These are phyloP conservation scores for Metarhizium rileyi DNA, from an alignment of 2,329 filamentous ascomycete species.

Conservation along the genomic window DNA sequence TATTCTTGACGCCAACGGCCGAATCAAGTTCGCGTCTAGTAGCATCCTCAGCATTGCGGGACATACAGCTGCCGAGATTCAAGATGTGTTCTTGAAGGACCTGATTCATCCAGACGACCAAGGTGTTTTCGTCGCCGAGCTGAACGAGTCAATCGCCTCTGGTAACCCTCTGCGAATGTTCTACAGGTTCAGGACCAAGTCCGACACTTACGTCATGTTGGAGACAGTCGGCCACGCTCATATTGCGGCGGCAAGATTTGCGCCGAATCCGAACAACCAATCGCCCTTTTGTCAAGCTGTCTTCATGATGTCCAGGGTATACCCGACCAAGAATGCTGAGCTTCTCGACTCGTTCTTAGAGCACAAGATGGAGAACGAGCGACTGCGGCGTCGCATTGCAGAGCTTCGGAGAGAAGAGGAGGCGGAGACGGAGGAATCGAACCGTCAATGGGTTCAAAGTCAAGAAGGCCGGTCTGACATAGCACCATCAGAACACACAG, in stretches of 20 bases:
- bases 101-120: constrained; percentile 81
- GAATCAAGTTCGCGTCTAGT: constrained; percentile 77
- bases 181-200: constrained; percentile 70
- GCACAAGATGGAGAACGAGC: constrained; percentile 93
- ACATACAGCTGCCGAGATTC: constrained; percentile 59
- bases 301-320: constrained; percentile 86
- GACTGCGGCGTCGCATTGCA: constrained; percentile 71
- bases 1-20: constrained; percentile 75
- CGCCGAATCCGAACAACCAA: constrained; percentile 52
- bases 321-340: constrained; percentile 77
- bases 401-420: constrained; percentile 80
- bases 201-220: constrained; percentile 68
- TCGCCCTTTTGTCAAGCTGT: constrained; percentile 74
- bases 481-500: constrained; percentile 37
- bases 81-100: constrained; percentile 68
- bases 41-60: constrained; percentile 68
- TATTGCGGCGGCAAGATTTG: constrained; percentile 59
- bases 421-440: constrained; percentile 62
- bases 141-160: constrained; percentile 79
- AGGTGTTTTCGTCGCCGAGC: constrained; percentile 72
- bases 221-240: constrained; percentile 92
- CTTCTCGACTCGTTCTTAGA: constrained; percentile 89
- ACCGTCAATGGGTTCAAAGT: constrained; percentile 49
- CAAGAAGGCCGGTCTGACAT: constrained; percentile 47
- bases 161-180: constrained; percentile 76